phyloP scores from a whole-genome alignment of 2,329 filamentous ascomycete genomes.

The Juglanconis oblonga region DNA sequence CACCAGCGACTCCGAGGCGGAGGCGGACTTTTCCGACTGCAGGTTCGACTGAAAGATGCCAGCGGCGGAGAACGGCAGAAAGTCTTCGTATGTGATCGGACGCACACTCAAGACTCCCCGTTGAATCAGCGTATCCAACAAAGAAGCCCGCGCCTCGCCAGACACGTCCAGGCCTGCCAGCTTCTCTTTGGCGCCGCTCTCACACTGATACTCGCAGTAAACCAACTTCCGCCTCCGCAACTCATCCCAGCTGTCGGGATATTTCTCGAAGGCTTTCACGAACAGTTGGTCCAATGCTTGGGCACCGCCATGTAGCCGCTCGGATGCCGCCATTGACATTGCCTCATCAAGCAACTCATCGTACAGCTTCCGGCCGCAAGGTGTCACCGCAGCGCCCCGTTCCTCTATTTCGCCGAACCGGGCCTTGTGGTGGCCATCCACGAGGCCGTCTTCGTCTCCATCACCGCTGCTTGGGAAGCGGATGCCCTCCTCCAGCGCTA shows the following conservation, averaged over 20 bases:
- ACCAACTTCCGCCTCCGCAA: constrained; percentile 27
- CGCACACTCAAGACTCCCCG: constrained; percentile 23
- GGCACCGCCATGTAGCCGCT: background rate
- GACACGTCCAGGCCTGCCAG: background rate
- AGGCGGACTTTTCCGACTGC: constrained; percentile 7
- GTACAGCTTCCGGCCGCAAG: constrained; percentile 41
- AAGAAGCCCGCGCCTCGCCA: background rate
- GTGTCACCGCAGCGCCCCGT: constrained; percentile 47
- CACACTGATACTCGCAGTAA: constrained; percentile 16
- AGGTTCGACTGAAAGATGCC: constrained; percentile 35
- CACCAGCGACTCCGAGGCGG: constrained; percentile 22
- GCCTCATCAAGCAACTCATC: constrained; percentile 26
- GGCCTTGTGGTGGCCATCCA: constrained; percentile 37
- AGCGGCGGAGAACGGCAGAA: constrained; percentile 49
- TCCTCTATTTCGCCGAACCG: constrained; percentile 54
- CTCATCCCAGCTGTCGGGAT: constrained; percentile 29
- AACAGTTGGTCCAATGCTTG: too few species aligned
- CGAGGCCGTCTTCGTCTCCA: background rate
- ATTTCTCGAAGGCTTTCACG: constrained; percentile 23
- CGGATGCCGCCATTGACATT: background rate
- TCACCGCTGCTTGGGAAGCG: constrained; percentile 29
- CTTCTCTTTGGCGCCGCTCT: background rate
- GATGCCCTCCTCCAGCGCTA: constrained; percentile 46
- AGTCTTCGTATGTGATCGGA: constrained; percentile 53
- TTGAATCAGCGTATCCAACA: constrained; percentile 30